These are phyloP conservation scores for Aspergillus ustus DNA, from an alignment of 2,329 filamentous ascomycete genomes.

Conservation along the genomic window DNA sequence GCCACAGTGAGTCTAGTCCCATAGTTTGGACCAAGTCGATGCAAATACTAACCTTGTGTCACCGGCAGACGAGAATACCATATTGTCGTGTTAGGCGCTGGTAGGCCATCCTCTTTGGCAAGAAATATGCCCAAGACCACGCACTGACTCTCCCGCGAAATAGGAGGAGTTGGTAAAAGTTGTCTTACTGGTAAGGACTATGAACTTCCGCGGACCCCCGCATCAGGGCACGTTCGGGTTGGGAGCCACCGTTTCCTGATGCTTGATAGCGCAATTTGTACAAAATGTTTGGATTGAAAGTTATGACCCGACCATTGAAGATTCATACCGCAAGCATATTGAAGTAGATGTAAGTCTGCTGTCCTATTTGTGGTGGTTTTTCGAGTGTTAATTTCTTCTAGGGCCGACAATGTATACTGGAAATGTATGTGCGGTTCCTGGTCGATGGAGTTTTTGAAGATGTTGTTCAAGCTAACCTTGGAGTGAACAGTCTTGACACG, in stretches of 20 bases:
- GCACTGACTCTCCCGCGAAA: slow-evolving; percentile 27
- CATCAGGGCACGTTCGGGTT: not conserved
- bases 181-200: slow-evolving; percentile 76
- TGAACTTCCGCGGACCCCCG: slow-evolving; percentile 1
- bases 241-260: slow-evolving; percentile 12
- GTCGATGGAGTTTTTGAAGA: not conserved
- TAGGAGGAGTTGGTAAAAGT: slow-evolving; percentile 89
- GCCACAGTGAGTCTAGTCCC: slow-evolving; percentile 39
- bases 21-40: slow-evolving; percentile 6
- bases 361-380: not conserved
- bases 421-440: slow-evolving; percentile 69
- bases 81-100: slow-evolving; percentile 80
- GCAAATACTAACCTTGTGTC: slow-evolving; percentile 26
- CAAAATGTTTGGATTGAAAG: slow-evolving; percentile 94
- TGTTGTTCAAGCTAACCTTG: slow-evolving; percentile 14
- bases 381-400: slow-evolving; percentile 48
- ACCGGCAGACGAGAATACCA: slow-evolving; percentile 72
- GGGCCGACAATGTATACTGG: slow-evolving; percentile 85
- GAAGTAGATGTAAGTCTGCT: slow-evolving; percentile 77
- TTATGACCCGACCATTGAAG: slow-evolving; percentile 86
- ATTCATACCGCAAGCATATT: slow-evolving; percentile 85
- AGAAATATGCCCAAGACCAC: slow-evolving; percentile 2
- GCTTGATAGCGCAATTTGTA: slow-evolving; percentile 78
- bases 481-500: slow-evolving; percentile 71
- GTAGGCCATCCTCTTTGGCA: slow-evolving; percentile 47